These are phyloP conservation scores for Scalesia atractyloides DNA, from an alignment of 129 eudicot species.

Conservation along the genomic window DNA sequence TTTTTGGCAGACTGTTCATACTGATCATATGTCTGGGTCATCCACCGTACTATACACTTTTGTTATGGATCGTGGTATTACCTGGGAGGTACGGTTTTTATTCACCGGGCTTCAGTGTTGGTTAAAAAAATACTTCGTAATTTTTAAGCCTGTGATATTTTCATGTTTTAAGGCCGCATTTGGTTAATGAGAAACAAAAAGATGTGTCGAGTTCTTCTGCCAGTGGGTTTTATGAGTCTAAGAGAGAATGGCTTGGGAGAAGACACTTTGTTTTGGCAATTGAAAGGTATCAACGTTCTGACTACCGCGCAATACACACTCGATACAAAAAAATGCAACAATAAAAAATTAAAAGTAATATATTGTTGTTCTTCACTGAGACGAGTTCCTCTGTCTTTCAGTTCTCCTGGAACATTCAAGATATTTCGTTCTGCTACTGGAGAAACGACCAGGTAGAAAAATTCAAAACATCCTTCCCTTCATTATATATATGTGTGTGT, in stretches of 20 bases:
- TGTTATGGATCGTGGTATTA: slow-evolving; percentile 88
- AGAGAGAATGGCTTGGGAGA: slow-evolving; percentile 97
- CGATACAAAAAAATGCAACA: no score
- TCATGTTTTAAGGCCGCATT: slow-evolving; percentile 59
- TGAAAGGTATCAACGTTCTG: slow-evolving; percentile 66
- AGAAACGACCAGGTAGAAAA: slow-evolving; percentile 74
- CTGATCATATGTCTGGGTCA: slow-evolving; percentile 89
- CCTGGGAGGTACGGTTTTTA: slow-evolving; percentile 75
- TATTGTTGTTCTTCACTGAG: slow-evolving; percentile 18
- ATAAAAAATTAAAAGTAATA: neutral
- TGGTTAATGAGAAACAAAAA: slow-evolving; percentile 83
- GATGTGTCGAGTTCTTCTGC: slow-evolving; percentile 60
- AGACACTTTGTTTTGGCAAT: slow-evolving; percentile 83
- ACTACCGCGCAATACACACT: no score
- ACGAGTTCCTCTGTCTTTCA: slow-evolving; percentile 37
- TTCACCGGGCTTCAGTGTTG: slow-evolving; percentile 5
- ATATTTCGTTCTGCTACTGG: slow-evolving; percentile 89
- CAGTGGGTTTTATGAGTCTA: slow-evolving; percentile 92
- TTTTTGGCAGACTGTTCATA: slow-evolving; percentile 82
- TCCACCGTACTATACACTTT: slow-evolving; percentile 85
- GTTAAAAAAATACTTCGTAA: neutral
- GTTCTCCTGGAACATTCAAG: slow-evolving; percentile 73
- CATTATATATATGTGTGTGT: neutral
- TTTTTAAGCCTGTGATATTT: slow-evolving; percentile 9
- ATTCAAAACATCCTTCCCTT: neutral